phyloP scores from a whole-genome alignment of 73 alveolate species.

The Uronychia setigera region DNA sequence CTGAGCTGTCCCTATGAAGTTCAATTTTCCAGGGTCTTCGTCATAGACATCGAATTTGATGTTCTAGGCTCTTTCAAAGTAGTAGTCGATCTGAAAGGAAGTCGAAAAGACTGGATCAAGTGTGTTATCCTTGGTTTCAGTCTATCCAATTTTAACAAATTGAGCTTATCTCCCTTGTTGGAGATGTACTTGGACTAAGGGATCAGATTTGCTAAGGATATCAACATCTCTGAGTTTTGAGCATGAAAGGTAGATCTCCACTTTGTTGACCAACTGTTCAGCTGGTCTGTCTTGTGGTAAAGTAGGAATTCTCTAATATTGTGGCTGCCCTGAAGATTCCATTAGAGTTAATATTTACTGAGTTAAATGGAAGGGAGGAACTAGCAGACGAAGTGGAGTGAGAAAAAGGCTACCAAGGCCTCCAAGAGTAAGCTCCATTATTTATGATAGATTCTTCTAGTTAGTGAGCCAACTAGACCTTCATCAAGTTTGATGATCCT shows the following conservation, averaged over 20 bases:
- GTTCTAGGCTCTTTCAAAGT: conserved; percentile 61
- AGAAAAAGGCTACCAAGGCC: no score
- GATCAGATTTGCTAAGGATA: conserved; percentile 71
- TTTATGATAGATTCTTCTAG: no score
- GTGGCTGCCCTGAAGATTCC: neutral
- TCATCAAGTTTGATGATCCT: no score
- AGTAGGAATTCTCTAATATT: neutral
- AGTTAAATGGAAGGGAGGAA: no score
- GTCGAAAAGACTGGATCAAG: conserved; percentile 70
- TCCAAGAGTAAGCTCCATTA: no score
- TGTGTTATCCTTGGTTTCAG: conserved; percentile 65
- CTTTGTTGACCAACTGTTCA: conserved; percentile 47
- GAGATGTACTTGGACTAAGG: conserved; percentile 58
- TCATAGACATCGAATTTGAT: conserved; percentile 58
- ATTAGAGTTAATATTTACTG: no score
- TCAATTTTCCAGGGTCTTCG: conserved; percentile 20
- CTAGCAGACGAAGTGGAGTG: no score
- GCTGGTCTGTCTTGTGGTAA: neutral
- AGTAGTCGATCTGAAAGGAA: conserved; percentile 65
- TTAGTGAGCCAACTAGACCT: no score
- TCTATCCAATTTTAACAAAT: conserved; percentile 40
- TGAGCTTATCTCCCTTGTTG: conserved; percentile 25
- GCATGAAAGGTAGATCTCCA: conserved; percentile 68
- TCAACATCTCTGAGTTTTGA: conserved; percentile 67
- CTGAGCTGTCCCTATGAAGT: conserved; percentile 31